Evolutionary conservation across 805 yeast species (phyloP).

Genomic region (Metschnikowia lachancei): DNA sequence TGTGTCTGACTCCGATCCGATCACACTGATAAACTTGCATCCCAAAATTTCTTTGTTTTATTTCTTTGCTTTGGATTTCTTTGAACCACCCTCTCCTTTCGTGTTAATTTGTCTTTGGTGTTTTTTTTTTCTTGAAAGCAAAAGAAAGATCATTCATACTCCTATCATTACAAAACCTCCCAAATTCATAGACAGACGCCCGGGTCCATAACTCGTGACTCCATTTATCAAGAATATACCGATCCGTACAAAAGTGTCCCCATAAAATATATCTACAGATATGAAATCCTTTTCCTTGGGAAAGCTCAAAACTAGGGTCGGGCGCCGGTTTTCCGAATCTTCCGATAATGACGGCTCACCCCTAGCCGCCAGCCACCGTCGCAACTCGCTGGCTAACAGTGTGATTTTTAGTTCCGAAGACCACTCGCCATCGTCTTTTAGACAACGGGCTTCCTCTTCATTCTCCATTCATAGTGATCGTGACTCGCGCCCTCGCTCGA

Average conservation of each 20-base stretch:
- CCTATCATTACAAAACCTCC: too few relatives aligned
- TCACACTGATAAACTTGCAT: not conserved
- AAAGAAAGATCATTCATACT: too few relatives aligned
- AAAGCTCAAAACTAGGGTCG: conserved; percentile 29
- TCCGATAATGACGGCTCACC: conserved; percentile 19
- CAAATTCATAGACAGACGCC: too few relatives aligned
- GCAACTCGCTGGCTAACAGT: conserved; percentile 25
- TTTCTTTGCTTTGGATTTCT: too few relatives aligned
- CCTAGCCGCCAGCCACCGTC: conserved; percentile 21
- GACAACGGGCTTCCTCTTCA: conserved; percentile 10
- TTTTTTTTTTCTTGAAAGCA: too few relatives aligned
- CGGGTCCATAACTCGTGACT: too few relatives aligned
- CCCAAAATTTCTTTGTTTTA: not conserved
- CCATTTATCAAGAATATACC: too few relatives aligned
- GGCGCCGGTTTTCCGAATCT: conserved; percentile 28
- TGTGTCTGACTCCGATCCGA: not conserved
- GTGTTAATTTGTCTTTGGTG: too few relatives aligned
- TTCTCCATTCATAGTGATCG: conserved; percentile 5
- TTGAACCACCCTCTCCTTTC: too few relatives aligned
- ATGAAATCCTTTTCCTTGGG: conserved; percentile 23
- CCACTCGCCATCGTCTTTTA: not conserved
- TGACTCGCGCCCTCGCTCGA: conserved; percentile 18
- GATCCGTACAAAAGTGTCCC: too few relatives aligned
- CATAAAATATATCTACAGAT: too few relatives aligned
- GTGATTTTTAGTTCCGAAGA: conserved; percentile 22